phyloP scores from a whole-genome alignment of 2,329 filamentous ascomycete species.

The Penicillium sp. region DNA sequence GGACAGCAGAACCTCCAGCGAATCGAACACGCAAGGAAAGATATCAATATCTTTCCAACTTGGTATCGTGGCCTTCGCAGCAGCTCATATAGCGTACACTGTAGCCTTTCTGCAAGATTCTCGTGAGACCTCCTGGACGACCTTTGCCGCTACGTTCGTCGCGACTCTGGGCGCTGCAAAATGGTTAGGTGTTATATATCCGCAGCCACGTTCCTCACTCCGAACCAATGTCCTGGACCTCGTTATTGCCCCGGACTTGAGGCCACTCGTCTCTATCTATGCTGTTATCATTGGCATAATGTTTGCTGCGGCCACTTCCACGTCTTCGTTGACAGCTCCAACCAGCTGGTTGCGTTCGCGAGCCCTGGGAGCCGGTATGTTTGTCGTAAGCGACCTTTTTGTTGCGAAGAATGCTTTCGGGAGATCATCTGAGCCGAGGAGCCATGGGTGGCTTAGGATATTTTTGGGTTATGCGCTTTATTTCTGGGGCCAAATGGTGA shows the following conservation, averaged over 20 bases:
- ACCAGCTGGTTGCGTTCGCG: conserved; percentile 20
- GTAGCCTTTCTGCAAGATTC: neutral
- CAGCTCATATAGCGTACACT: neutral
- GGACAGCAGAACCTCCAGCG: neutral
- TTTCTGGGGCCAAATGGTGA: neutral
- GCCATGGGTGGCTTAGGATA: neutral
- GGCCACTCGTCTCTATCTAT: neutral
- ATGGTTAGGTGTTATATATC: neutral
- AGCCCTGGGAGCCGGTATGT: conserved; percentile 31
- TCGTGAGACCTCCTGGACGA: neutral
- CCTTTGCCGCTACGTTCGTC: neutral
- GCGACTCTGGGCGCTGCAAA: neutral
- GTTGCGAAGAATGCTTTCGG: conserved; percentile 34
- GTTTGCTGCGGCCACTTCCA: neutral
- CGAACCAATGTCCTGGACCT: neutral
- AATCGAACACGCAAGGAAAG: neutral
- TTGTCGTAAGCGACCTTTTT: conserved; percentile 34
- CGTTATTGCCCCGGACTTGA: neutral
- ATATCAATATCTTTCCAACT: neutral
- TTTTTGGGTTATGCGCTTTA: neutral
- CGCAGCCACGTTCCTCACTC: neutral
- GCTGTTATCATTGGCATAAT: neutral
- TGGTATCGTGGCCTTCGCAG: neutral
- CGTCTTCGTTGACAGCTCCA: neutral
- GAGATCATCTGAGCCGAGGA: neutral